phyloP scores from a whole-genome alignment of 441 rosid genomes.

The Capsella rubella region DNA sequence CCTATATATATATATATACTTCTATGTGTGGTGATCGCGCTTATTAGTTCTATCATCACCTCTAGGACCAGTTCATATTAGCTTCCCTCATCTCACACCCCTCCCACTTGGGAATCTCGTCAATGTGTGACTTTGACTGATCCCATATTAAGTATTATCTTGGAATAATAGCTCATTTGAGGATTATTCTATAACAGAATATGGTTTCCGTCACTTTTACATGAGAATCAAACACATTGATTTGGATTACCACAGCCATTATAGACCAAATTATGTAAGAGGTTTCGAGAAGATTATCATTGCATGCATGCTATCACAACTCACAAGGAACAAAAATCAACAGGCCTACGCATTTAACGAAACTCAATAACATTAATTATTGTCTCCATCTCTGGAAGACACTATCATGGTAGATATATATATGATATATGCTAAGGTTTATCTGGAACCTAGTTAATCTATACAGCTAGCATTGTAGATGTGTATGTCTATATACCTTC shows the following conservation, averaged over 20 bases:
- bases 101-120: neutral
- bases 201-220: neutral
- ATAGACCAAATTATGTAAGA: neutral
- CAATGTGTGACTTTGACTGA: neutral
- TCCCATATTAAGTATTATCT: neutral
- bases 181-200: neutral
- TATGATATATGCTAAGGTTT: too few relatives aligned
- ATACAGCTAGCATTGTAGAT: too few relatives aligned
- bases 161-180: neutral
- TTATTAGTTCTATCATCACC: neutral
- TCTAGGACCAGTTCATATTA: neutral
- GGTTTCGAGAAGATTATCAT: neutral
- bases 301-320: neutral
- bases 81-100: neutral
- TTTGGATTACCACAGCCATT: neutral
- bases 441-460: too few relatives aligned
- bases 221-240: neutral
- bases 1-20: too few relatives aligned
- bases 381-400: too few relatives aligned
- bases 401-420: too few relatives aligned
- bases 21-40: neutral
- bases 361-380: too few relatives aligned
- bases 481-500: too few relatives aligned
- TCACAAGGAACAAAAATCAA: too few relatives aligned
- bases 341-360: neutral